Base-by-base conservation (phyloP, 495 filamentous ascomycete species). In the Penicillium samsonianum region DNA sequence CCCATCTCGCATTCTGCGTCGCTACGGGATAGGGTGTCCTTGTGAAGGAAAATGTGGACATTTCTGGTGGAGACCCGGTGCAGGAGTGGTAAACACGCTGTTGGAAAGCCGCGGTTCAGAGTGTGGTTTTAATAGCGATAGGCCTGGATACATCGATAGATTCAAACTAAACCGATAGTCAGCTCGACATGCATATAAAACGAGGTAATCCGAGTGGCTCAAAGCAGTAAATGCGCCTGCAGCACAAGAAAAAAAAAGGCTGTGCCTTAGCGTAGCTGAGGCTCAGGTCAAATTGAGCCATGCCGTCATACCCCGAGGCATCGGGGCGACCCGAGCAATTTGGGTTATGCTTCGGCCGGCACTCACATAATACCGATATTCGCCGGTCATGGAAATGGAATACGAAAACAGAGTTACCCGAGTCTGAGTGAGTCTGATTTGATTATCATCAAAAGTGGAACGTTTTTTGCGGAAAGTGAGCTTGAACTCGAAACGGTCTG, bases 271-370 rank as follows among this genome's bases (percentile, higher is more conserved):
- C 52, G 33, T 14, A 14, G n/a, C 45, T 67, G 65, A 68, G 63
- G 58, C 65, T 65, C 58, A 30, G 48, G 16, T 46, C 26, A 17
- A 43, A 57, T 62, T 59, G 57, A 65, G 41, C 50, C 56, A 63
- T 57, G 38, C 37, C 66, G 64, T 68, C 66, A 67, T 67, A 23
- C 26, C 51, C 31, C 31, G 9, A 31, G 48, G 12, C 37, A 44
- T 60, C 50, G 56, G 57, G 53, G 55, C 58, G 63, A 67, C 62
- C 61, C 49, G 63, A 58, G 41, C 28, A 23, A 61, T 61, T 43
- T 53, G 49, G 46, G 1, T 37, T 43, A 14, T 23, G 37, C 8
- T 53, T 33, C 38, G 20, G 42, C 26, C 30, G 30, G 30, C 0
- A 0, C 8, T 30, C n/a, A n/a, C n/a, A n/a, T n/a, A n/a, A n/a